Conservation (phyloP, 768 basidiomycete species). For the Tylopilus intermedius region DNA sequence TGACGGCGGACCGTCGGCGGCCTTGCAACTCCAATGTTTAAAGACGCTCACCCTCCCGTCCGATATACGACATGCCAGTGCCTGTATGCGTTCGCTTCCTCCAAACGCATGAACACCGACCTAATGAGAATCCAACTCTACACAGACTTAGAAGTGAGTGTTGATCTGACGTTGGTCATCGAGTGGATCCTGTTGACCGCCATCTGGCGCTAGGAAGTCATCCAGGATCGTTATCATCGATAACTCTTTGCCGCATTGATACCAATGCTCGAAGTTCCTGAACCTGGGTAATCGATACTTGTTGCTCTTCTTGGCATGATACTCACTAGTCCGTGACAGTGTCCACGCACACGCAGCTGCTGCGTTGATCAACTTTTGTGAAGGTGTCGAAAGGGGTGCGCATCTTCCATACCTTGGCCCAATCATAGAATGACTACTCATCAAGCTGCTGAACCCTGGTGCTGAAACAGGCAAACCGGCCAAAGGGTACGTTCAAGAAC, state of each 20-base stretch:
- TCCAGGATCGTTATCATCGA: conserved; percentile 66
- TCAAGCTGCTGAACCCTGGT: no score
- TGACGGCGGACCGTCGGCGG: conserved; percentile 30
- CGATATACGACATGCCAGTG: conserved; percentile 82
- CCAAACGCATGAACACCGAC: background rate
- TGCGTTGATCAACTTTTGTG: no score
- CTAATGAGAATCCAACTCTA: conserved; percentile 51
- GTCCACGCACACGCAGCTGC: conserved; percentile 78
- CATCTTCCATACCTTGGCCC: no score
- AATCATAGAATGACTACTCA: no score
- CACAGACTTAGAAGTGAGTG: conserved; percentile 74
- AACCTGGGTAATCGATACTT: conserved; percentile 49
- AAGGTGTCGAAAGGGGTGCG: no score
- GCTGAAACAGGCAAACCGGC: no score
- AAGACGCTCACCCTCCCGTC: conserved; percentile 71
- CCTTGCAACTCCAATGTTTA: conserved; percentile 71
- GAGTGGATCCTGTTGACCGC: background rate
- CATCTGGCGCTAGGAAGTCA: conserved; percentile 48
- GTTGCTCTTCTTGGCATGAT: background rate
- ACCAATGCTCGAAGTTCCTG: conserved; percentile 67
- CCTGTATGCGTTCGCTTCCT: conserved; percentile 44
- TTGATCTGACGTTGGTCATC: background rate
- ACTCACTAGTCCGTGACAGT: conserved; percentile 33
- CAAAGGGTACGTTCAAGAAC: no score
- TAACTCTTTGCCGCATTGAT: conserved; percentile 69